These are phyloP conservation scores for Apiospora rasikravindrae DNA, from an alignment of 2,329 filamentous ascomycete species.

Conservation along the genomic window DNA sequence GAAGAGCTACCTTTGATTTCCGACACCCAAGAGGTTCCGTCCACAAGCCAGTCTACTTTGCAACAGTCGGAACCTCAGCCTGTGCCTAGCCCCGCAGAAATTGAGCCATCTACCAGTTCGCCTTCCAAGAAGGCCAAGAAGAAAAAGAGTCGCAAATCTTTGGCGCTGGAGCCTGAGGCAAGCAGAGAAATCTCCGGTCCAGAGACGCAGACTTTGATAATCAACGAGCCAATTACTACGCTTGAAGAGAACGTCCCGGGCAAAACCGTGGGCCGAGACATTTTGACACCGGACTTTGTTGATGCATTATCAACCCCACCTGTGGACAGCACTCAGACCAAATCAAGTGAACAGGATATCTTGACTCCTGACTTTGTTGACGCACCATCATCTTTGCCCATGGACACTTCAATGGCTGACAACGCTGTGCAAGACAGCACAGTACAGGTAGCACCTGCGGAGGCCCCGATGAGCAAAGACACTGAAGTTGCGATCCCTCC, in stretches of 20 bases:
- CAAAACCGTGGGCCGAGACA: not conserved
- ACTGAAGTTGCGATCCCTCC: not conserved
- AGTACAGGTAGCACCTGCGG: not conserved
- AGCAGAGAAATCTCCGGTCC: not conserved
- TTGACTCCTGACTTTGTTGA: not conserved
- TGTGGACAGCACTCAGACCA: not conserved
- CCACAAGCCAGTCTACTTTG: not conserved
- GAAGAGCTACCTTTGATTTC: not conserved
- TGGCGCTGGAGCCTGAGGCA: slow-evolving; percentile 23
- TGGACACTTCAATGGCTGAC: not conserved
- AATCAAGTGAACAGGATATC: not conserved
- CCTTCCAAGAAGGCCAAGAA: slow-evolving; percentile 30
- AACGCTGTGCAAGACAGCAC: not conserved
- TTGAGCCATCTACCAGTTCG: not conserved
- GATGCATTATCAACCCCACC: not conserved
- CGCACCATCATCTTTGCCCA: not conserved
- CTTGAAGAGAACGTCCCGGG: not conserved
- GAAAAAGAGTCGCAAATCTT: slow-evolving; percentile 30
- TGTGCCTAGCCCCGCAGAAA: not conserved
- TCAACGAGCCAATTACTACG: slow-evolving; percentile 19
- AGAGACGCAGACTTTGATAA: slow-evolving; percentile 19
- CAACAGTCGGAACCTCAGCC: not conserved
- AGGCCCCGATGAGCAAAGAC: not conserved
- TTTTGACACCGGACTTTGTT: not conserved
- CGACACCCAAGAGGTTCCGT: not conserved